Evolutionary conservation across 805 yeast genomes (phyloP).

Genomic region (Cyberlindnera meyerae): DNA sequence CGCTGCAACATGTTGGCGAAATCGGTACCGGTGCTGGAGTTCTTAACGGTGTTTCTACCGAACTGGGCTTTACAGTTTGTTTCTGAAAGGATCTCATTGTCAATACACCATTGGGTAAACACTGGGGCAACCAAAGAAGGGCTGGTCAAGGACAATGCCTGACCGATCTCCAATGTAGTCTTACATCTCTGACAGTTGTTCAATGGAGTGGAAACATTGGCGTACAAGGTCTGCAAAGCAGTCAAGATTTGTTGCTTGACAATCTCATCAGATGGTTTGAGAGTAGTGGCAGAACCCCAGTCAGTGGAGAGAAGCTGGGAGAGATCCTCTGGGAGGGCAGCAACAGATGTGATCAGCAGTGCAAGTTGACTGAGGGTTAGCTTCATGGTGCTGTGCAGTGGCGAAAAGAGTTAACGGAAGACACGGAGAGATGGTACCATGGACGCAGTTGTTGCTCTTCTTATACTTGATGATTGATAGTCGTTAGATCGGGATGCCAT

Average conservation of each 20-base stretch:
- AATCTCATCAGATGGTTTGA: slow-evolving; percentile 9
- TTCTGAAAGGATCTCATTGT: slow-evolving; percentile 24
- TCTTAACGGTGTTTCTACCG: slow-evolving; percentile 34
- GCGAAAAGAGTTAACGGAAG: no score
- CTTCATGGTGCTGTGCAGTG: no score
- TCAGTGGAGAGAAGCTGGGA: slow-evolving; percentile 4
- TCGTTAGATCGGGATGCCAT: no score
- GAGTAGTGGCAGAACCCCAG: slow-evolving; percentile 13
- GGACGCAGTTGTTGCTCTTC: no score
- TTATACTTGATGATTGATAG: no score
- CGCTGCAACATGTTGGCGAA: slow-evolving; percentile 45
- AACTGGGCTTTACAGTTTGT: slow-evolving; percentile 30
- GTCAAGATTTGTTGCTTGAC: slow-evolving; percentile 13
- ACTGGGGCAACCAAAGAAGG: slow-evolving; percentile 39
- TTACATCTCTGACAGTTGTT: slow-evolving; percentile 33
- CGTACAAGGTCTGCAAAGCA: slow-evolving; percentile 14
- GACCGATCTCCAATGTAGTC: slow-evolving; percentile 33
- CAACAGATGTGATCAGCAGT: not conserved
- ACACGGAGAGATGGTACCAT: no score
- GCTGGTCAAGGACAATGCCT: slow-evolving; percentile 32
- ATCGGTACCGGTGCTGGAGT: slow-evolving; percentile 38
- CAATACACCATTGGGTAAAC: slow-evolving; percentile 41
- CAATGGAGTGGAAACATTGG: slow-evolving; percentile 14
- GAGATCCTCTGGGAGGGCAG: slow-evolving; percentile 12
- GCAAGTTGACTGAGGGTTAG: no score